phyloP scores from a whole-genome alignment of 2,329 filamentous ascomycete species.

The Hyphodiscus sp. region DNA sequence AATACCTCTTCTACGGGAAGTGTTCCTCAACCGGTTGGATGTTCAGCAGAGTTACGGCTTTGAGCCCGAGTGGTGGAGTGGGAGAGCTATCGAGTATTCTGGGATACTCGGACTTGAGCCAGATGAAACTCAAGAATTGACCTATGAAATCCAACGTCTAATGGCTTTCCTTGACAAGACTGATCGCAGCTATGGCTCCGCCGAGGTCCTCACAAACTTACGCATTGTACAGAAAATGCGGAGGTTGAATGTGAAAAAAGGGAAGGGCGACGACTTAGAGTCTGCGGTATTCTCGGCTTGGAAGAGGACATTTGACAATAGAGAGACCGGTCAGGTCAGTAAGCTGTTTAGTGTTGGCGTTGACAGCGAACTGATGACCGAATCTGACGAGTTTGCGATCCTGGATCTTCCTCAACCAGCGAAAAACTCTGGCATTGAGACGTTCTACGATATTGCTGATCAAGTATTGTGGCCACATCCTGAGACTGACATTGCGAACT shows the following conservation, averaged over 20 bases:
- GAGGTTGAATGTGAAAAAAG: slow-evolving; percentile 34
- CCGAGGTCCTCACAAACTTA: slow-evolving; percentile 38
- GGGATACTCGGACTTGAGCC: slow-evolving; percentile 8
- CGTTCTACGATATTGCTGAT: slow-evolving; percentile 30
- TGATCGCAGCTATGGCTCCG: slow-evolving; percentile 52
- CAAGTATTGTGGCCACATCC: slow-evolving; percentile 25
- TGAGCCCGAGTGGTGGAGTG: slow-evolving; percentile 56
- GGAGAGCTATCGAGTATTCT: slow-evolving; percentile 38
- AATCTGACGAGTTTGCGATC: slow-evolving; percentile 25
- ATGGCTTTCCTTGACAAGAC: slow-evolving; percentile 58
- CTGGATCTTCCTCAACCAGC: slow-evolving; percentile 24
- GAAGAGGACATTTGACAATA: slow-evolving; percentile 11
- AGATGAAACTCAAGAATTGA: slow-evolving; percentile 22
- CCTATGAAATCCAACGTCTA: slow-evolving; percentile 51
- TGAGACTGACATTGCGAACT: slow-evolving; percentile 10
- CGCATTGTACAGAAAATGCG: slow-evolving; percentile 20
- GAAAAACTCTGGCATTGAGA: slow-evolving; percentile 21
- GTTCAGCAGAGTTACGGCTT: slow-evolving; percentile 45
- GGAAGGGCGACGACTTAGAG: slow-evolving; percentile 25
- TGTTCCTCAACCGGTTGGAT: slow-evolving; percentile 40
- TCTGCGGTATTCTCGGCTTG: slow-evolving; percentile 23
- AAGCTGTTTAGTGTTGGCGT: slow-evolving; percentile 26
- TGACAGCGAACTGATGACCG: slow-evolving; percentile 5
- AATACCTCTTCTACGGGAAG: slow-evolving; percentile 52
- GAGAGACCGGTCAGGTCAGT: slow-evolving; percentile 10